Base-by-base conservation (phyloP, 2,329 filamentous ascomycete genomes). In the Arachnomyces sp. region DNA sequence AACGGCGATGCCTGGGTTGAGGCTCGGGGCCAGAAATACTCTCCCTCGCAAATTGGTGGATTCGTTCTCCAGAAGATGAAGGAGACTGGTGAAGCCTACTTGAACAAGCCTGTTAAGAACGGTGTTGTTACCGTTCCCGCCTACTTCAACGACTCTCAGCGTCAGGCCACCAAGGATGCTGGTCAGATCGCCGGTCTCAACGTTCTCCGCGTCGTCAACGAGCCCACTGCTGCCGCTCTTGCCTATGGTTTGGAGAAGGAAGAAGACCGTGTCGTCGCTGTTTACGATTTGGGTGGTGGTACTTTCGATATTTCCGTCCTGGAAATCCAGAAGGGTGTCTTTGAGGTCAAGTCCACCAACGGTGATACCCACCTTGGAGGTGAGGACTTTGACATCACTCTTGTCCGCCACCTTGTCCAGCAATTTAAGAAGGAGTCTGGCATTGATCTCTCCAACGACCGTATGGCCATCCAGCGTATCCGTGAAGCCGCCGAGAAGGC, bases 251-350 rank as follows among this genome's bases (percentile, higher is more conserved):
- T 95, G 38, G 89, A 95, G 73, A 95, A 95, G 78, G 85, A 92
- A 67, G 77, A 80, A 49, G 88, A 95, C 72, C 79, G 84, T 51
- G 72, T 95, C 46, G 84, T 95, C 59, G 88, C 89, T 55, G 89
- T 96, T 65, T 96, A 94, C 75, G 89, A 96, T 83, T 78, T 96
- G 58, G 89, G 89, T 73, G 89, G 89, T 79, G 89, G 89, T 80
- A 96, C 89, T 55, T 96, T 96, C 71, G 90, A 96, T 87, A 93
- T 96, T 69, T 95, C 89, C 49, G 82, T 95, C 48, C 83, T 96
- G 12, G 88, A 95, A 72, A 95, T 96, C 62, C 88, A 95, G 73
- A 88, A 88, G 69, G 90, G 90, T 67, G 89, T 96, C 42, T 96
- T 96, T 67, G 90, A 95, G 75, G 90, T 96, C 68, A 95, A 95